Evolutionary conservation across 176 grass and related monocot species (phyloP), one percentile per base, ranked within the genome.

Genomic region (Neostapfia colusana): DNA sequence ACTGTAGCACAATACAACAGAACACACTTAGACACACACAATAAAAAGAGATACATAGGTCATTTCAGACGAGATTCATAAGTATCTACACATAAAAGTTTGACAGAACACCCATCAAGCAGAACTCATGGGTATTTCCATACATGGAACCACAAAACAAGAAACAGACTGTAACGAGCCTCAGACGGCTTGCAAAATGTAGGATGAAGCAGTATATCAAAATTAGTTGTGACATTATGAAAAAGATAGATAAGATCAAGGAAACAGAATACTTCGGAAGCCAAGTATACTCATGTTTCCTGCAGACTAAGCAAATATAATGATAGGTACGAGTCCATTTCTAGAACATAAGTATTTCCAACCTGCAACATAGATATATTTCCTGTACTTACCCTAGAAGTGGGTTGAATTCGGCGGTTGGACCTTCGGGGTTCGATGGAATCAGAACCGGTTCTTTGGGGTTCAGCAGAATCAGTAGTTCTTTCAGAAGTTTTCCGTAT

Each of bases 361-460:
- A 36, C 5, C 20, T 31, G 11, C 28, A 77, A 40, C 6, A 68
- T 24, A 43, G 39, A 38, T 71, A 63, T 42, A 34, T 44, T 77
- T 55, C 23, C 3, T 70, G 15, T 34, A 51, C 77, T 88, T 79
- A 99, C 96, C 85, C 96, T 78, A 55, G 91, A 95, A 45, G 96
- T 99, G 45, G 96, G 96, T 63, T 99, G 96, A 86, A 99, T 99
- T 77, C 85, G 82, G 13, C 96, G 85, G 80, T 89, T 95, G 13
- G 96, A 99, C 67, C 96, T 82, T 70, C 96, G 75, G 14, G 96
- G 96, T 83, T 95, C 92, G 62, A 62, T 51, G 49, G 70, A 87
- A 70, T 95, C 91, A 42, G 74, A 78, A 80, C 31, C 61, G 38
- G 57, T 77, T 26, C 96, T 82, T 73, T 92, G 75, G 18, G 89